Evolutionary conservation across 2,329 filamentous ascomycete species (phyloP).

Genomic region (Curvularia spicifera): DNA sequence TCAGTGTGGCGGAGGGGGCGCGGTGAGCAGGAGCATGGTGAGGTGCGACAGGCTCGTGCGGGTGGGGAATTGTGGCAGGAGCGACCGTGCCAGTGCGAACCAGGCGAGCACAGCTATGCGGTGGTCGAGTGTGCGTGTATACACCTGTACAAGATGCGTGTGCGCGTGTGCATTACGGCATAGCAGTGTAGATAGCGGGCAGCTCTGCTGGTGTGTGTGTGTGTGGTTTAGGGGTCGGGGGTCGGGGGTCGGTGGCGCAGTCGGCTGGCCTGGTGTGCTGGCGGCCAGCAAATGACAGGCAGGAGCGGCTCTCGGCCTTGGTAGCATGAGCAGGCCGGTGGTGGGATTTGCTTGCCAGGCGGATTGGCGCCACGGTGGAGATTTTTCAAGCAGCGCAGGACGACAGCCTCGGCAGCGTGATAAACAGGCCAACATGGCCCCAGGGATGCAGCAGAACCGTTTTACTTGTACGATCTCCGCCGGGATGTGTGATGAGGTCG

Average conservation of each 20-base stretch:
- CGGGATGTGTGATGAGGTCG: conserved; percentile 10
- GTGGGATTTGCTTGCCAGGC: not conserved
- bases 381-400: conserved; percentile 5
- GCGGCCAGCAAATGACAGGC: not conserved
- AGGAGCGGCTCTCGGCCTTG: not conserved
- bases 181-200: not conserved
- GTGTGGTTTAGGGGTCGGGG: too few species aligned
- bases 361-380: conserved; percentile 13
- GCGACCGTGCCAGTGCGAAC: not conserved
- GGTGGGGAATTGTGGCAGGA: not conserved
- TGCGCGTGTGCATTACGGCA: not conserved
- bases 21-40: not conserved
- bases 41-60: not conserved
- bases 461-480: conserved; percentile 13
- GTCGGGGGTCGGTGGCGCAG: too few species aligned
- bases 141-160: too few species aligned
- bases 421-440: conserved; percentile 5
- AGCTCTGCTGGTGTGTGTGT: not conserved
- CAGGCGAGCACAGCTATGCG: not conserved
- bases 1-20: conserved; percentile 5
- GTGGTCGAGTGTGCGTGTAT: not conserved
- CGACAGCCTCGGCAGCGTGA: conserved; percentile 13
- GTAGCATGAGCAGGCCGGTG: not conserved
- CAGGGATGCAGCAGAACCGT: conserved; percentile 11
- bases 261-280: not conserved